Conservation (phyloP, 2,329 filamentous ascomycete species). For the Dendryphion nanum region DNA sequence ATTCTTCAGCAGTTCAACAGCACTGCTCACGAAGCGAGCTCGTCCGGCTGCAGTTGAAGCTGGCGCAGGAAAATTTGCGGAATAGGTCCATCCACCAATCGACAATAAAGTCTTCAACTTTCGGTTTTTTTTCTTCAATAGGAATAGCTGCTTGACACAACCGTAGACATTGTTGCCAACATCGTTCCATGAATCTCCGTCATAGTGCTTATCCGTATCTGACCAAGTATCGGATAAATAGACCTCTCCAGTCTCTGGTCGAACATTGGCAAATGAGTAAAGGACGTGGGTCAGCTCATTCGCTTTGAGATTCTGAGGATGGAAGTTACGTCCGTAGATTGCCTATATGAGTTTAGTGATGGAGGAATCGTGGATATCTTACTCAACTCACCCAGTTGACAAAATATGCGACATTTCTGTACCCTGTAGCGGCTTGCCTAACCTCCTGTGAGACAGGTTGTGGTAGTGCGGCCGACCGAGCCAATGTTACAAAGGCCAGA, state of each 20-base stretch:
- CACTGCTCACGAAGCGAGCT: slow-evolving; percentile 33
- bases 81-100: slow-evolving; percentile 41
- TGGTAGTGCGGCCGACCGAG: slow-evolving; percentile 22
- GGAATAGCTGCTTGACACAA: slow-evolving; percentile 37
- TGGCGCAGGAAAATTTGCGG: slow-evolving; percentile 33
- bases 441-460: slow-evolving; percentile 13
- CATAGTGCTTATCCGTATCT: slow-evolving; percentile 39
- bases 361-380: neutral
- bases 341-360: slow-evolving; percentile 26
- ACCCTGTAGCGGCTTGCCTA: slow-evolving; percentile 23
- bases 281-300: slow-evolving; percentile 37
- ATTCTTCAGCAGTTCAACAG: slow-evolving; percentile 30
- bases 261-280: slow-evolving; percentile 40
- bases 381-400: slow-evolving; percentile 34
- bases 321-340: slow-evolving; percentile 38
- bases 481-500: slow-evolving; percentile 18
- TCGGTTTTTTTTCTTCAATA: slow-evolving; percentile 36
- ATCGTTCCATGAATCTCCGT: slow-evolving; percentile 40
- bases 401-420: slow-evolving; percentile 39
- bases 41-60: slow-evolving; percentile 30
- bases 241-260: slow-evolving; percentile 36
- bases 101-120: slow-evolving; percentile 39
- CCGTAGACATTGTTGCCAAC: slow-evolving; percentile 39
- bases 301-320: slow-evolving; percentile 35
- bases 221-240: slow-evolving; percentile 38